Conservation (phyloP, 1,284 basidiomycete species). For the Melanopsichium pennsylvanicum region DNA sequence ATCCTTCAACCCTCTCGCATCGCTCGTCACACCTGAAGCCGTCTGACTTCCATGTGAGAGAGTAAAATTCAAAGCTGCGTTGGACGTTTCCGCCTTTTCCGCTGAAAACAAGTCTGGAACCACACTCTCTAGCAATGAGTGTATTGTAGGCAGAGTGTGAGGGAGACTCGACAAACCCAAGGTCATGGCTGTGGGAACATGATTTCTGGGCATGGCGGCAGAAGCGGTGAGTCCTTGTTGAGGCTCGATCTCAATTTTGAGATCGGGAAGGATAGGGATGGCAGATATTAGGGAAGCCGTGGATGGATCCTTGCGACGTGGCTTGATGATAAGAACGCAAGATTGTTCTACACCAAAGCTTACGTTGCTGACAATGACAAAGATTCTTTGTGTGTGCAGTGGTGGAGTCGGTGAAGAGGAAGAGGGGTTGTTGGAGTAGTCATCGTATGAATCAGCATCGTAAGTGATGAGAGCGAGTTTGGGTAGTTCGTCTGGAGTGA, state of each 20-base stretch:
- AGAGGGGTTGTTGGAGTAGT: neutral
- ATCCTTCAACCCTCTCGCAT: slow-evolving; percentile 35
- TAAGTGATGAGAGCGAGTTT: slow-evolving; percentile 44
- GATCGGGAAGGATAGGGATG: slow-evolving; percentile 37
- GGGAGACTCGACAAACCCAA: slow-evolving; percentile 21
- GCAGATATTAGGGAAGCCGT: slow-evolving; percentile 24
- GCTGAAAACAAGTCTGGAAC: slow-evolving; percentile 11
- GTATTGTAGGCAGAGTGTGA: slow-evolving; percentile 20
- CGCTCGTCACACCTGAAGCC: slow-evolving; percentile 26
- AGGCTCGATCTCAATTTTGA: slow-evolving; percentile 34
- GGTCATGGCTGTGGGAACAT: slow-evolving; percentile 11
- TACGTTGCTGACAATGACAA: slow-evolving; percentile 46
- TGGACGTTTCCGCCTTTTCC: slow-evolving; percentile 1
- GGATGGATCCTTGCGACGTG: slow-evolving; percentile 17
- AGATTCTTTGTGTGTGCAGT: slow-evolving; percentile 32
- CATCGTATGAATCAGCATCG: neutral
- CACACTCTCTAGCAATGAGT: slow-evolving; percentile 27
- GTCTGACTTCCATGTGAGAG: slow-evolving; percentile 7
- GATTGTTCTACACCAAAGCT: slow-evolving; percentile 32
- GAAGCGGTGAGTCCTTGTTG: slow-evolving; percentile 26
- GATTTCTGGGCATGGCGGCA: slow-evolving; percentile 14
- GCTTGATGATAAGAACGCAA: slow-evolving; percentile 40
- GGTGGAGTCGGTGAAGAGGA: neutral
- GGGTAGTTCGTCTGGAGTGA: slow-evolving; percentile 40
- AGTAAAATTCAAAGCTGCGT: slow-evolving; percentile 25